These are phyloP conservation scores for Saccharomyces jurei DNA, from an alignment of 805 yeast species.

Conservation along the genomic window DNA sequence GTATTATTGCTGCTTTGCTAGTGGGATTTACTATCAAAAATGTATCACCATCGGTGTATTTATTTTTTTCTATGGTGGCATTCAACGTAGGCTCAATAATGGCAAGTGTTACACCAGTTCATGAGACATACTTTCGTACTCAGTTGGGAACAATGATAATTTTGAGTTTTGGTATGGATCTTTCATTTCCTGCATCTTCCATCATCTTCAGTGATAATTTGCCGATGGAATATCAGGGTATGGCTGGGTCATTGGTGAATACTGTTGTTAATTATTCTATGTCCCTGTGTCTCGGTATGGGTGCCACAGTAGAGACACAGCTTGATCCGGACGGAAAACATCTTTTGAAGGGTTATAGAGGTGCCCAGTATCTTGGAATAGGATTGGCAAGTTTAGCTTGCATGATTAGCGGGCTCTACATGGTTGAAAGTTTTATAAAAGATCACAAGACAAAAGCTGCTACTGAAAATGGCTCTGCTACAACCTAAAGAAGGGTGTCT, in stretches of 20 bases:
- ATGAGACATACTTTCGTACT: conserved; percentile 53
- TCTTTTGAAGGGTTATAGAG: conserved; percentile 41
- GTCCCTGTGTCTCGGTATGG: conserved; percentile 62
- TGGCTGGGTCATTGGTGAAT: conserved; percentile 66
- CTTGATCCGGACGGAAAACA: conserved; percentile 23
- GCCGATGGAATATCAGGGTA: conserved; percentile 62
- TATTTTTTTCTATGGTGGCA: conserved; percentile 43
- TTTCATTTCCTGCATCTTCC: conserved; percentile 69
- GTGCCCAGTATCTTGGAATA: conserved; percentile 51
- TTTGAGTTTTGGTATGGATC: conserved; percentile 67
- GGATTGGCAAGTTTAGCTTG: conserved; percentile 40
- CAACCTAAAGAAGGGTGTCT: not conserved
- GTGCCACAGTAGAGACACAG: conserved; percentile 54
- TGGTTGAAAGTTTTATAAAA: conserved; percentile 2
- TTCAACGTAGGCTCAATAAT: conserved; percentile 49
- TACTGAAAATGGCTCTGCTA: not conserved
- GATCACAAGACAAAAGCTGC: not conserved
- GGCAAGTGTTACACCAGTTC: conserved; percentile 47
- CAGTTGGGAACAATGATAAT: conserved; percentile 49
- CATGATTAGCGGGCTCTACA: conserved; percentile 9
- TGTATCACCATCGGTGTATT: conserved; percentile 42
- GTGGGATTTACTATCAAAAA: conserved; percentile 43
- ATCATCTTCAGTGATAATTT: conserved; percentile 50
- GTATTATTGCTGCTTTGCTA: conserved; percentile 45
- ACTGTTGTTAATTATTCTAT: conserved; percentile 68